Evolutionary conservation across 805 yeast genomes (phyloP), one percentile per base, ranked within the genome.

Genomic region (Nakazawaea wickerhamii): DNA sequence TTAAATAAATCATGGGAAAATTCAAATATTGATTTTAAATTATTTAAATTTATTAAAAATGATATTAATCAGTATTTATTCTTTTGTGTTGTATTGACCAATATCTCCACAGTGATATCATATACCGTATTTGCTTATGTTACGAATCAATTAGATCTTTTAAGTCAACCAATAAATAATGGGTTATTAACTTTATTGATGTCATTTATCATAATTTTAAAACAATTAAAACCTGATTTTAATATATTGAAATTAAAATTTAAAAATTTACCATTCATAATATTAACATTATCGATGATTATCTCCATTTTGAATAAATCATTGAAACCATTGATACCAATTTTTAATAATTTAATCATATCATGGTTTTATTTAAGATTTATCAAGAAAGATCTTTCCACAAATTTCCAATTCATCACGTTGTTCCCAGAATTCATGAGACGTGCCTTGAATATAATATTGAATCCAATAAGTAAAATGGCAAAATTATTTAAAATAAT

Each of bases 341-440:
- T 80, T 6, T 61, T 61, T 17, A 63, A 65, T 18, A 78, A 81
- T 36, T 88, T 90, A 52, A 60, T 85, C 38, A 65, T 77, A 2
- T 68, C 90, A 14, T 90, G 91, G 86, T 56, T 64, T 36, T 91
- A 88, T 57, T 68, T 90, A 51, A 72, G 98, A 50, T 90, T 87
- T 60, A 80, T 65, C 65, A 93, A 88, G 54, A 23, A 50, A 21
- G 96, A 97, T 30, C 96, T 89, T 59, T 95, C 96, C 0, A 81
- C 93, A 0, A 84, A 91, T 1, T 90, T 90, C 67, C 79, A 85
- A 43, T 70, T 90, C 48, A 80, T 81, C 25, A 82, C 83, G 52
- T 87, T 90, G 58, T 90, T 90, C 77, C 97, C 97, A 1, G 77
- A 70, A 37, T 57, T 73, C 1, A 27, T 73, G 2, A 76, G 77